Evolutionary conservation across 208 protist species (phyloP).

Genomic region (Jaenimonas drosophilae): DNA sequence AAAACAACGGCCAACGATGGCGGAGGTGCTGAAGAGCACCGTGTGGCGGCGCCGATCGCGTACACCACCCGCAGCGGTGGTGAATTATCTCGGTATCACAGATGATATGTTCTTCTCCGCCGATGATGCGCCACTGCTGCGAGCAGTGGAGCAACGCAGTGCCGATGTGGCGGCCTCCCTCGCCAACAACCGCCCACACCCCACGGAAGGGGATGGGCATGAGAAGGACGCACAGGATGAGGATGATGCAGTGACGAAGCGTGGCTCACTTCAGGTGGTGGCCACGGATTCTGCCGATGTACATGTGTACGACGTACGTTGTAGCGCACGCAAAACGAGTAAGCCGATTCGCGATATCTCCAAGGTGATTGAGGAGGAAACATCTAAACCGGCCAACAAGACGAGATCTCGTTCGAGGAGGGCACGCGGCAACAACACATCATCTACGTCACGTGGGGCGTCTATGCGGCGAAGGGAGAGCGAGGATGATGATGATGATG

Average conservation of each 20-base stretch:
- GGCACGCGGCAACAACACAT: neutral
- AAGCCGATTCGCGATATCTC: constrained; percentile 78
- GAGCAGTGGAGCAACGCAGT: constrained; percentile 75
- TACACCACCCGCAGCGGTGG: constrained; percentile 51
- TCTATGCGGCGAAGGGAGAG: neutral
- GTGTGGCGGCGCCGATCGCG: constrained; percentile 67
- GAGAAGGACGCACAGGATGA: neutral
- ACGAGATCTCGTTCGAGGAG: no score
- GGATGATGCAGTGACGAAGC: neutral
- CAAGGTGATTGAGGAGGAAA: constrained; percentile 69
- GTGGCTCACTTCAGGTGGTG: constrained; percentile 67
- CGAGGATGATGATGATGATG: neutral
- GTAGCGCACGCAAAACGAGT: constrained; percentile 35
- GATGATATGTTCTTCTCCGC: constrained; percentile 73
- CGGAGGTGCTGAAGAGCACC: constrained; percentile 38
- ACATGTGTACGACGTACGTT: constrained; percentile 83
- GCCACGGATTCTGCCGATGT: constrained; percentile 34
- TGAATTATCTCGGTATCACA: constrained; percentile 72
- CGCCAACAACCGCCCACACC: constrained; percentile 35
- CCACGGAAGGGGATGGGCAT: constrained; percentile 1
- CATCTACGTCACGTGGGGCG: no score
- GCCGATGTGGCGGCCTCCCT: constrained; percentile 57
- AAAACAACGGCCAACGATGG: constrained; percentile 49
- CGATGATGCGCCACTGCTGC: constrained; percentile 70
- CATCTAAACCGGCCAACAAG: constrained; percentile 40